phyloP scores from a whole-genome alignment of 305 asterid genomes.

The Lippia alba region DNA sequence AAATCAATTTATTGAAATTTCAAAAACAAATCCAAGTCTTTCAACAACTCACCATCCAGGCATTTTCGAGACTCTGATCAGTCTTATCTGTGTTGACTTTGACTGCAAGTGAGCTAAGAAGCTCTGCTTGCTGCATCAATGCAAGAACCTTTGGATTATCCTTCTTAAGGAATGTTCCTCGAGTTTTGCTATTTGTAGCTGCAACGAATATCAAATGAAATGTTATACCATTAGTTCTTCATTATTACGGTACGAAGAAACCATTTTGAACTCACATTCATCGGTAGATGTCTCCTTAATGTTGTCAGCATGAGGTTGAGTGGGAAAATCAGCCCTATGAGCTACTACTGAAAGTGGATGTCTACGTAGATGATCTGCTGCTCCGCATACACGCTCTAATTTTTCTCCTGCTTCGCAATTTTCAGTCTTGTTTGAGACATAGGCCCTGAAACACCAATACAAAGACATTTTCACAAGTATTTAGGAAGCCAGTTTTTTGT shows the following conservation, averaged over 20 bases:
- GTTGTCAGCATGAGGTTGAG: constrained; percentile 37
- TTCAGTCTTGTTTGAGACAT: constrained; percentile 33
- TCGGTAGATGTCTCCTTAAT: constrained; percentile 44
- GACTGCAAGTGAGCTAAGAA: constrained; percentile 84
- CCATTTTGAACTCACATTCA: constrained; percentile 49
- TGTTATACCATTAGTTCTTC: constrained; percentile 9
- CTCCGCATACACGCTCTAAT: constrained; percentile 37
- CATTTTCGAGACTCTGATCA: constrained; percentile 80
- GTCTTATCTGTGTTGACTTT: constrained; percentile 78
- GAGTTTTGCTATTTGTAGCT: constrained; percentile 51
- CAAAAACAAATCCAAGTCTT: constrained; percentile 17
- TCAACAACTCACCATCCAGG: constrained; percentile 70
- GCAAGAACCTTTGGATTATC: constrained; percentile 79
- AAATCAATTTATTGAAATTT: not conserved
- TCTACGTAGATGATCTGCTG: constrained; percentile 45
- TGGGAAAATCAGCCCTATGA: constrained; percentile 45
- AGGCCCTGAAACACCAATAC: constrained; percentile 47
- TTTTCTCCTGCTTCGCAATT: constrained; percentile 38
- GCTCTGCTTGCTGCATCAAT: constrained; percentile 84
- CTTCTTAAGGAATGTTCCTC: constrained; percentile 67
- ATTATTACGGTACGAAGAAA: not conserved
- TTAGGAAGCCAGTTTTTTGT: too few species aligned
- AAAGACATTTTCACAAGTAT: constrained; percentile 17
- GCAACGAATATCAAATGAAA: constrained; percentile 30
- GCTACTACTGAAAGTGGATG: constrained; percentile 61